phyloP scores from a whole-genome alignment of 345 rosid species.

The Gossypium rotundifolium region DNA sequence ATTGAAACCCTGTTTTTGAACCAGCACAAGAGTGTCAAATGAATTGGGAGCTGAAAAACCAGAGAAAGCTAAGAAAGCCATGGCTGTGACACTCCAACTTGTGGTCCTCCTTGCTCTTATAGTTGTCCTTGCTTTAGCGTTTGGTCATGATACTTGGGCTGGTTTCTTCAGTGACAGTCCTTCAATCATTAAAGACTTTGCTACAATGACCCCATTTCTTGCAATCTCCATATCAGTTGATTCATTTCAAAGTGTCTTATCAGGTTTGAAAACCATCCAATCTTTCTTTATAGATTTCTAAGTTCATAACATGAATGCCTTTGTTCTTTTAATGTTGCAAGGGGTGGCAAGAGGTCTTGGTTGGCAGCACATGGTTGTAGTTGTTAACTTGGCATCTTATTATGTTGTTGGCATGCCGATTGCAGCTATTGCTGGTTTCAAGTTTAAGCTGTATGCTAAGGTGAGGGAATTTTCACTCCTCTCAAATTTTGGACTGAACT shows the following conservation, averaged over 20 bases:
- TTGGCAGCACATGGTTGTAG: conserved; percentile 56
- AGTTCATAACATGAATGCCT: background rate
- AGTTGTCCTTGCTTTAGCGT: conserved; percentile 32
- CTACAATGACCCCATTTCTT: conserved; percentile 53
- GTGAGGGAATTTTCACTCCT: conserved; percentile 17
- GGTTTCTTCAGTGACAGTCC: conserved; percentile 44
- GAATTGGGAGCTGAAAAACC: conserved; percentile 64
- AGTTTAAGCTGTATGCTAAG: conserved; percentile 45
- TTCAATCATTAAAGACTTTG: conserved; percentile 33
- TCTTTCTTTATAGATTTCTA: background rate
- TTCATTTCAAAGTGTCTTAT: conserved; percentile 56
- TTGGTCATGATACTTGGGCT: conserved; percentile 62
- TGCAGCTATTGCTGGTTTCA: conserved; percentile 46
- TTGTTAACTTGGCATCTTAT: conserved; percentile 43
- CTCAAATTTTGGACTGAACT: too few relatives aligned
- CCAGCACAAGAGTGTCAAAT: conserved; percentile 86
- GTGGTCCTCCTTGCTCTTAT: conserved; percentile 43
- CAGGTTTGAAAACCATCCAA: conserved; percentile 33
- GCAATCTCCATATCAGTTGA: conserved; percentile 54
- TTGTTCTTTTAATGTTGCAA: background rate
- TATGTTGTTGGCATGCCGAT: conserved; percentile 52
- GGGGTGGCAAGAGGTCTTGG: conserved; percentile 82
- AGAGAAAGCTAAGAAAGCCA: conserved; percentile 45
- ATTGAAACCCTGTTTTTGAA: background rate
- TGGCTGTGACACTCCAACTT: conserved; percentile 42